phyloP scores from a whole-genome alignment of 331 rosid species.

The Acacia pycnantha region DNA sequence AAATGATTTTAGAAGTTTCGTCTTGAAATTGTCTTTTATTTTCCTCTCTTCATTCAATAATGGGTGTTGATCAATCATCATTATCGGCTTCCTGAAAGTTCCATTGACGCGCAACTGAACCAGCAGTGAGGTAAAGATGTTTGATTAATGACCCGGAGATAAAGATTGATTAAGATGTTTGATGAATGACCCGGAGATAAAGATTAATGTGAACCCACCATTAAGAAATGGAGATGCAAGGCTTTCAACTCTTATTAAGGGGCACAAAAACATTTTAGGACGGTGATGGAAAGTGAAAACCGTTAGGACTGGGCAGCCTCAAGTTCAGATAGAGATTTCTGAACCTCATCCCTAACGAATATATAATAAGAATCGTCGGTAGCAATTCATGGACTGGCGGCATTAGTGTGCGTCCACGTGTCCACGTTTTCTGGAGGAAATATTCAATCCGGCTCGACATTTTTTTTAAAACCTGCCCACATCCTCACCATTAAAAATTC shows the following conservation, averaged over 20 bases:
- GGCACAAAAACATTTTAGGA: neutral
- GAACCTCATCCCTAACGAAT: conserved; percentile 21
- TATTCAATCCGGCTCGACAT: neutral
- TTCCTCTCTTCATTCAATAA: neutral
- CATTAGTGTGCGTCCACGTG: neutral
- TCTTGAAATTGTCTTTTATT: neutral
- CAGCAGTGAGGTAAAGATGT: neutral
- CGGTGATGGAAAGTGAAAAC: conserved; percentile 32
- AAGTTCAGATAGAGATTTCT: neutral
- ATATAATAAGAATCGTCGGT: conserved; percentile 9
- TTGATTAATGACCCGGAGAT: neutral
- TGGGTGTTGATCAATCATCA: neutral
- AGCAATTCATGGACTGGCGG: neutral
- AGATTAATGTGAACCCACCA: neutral
- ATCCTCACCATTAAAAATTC: neutral
- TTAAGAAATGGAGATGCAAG: conserved; percentile 2
- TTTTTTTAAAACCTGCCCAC: neutral
- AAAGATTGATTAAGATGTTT: neutral
- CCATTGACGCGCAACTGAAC: neutral
- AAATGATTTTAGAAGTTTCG: neutral
- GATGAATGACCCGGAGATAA: neutral
- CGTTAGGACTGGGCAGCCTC: conserved; percentile 1
- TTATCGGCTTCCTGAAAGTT: neutral
- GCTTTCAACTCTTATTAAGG: conserved; percentile 21
- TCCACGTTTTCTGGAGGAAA: neutral